These are phyloP conservation scores for Aegilops longissima DNA, from an alignment of 176 grass and related monocot genomes.

Conservation along the genomic window DNA sequence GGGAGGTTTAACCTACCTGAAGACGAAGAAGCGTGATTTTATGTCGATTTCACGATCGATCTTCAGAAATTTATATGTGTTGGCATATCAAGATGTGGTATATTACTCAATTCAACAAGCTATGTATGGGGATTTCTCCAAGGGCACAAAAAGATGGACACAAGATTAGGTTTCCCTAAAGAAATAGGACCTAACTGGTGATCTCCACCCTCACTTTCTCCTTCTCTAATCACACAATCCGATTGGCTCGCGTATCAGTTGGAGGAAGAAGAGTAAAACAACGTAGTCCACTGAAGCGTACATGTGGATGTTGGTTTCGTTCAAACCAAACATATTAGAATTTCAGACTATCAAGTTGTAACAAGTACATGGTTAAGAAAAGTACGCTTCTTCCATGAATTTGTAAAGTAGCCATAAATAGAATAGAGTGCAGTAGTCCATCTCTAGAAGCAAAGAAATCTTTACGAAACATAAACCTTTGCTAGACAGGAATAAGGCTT, in stretches of 20 bases:
- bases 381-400: neutral
- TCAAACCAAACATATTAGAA: neutral
- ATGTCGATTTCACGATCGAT: too few relatives aligned
- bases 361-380: neutral
- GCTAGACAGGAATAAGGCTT: neutral
- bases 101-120: too few relatives aligned
- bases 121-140: too few relatives aligned
- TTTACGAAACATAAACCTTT: neutral
- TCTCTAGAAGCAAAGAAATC: neutral
- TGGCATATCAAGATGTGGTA: too few relatives aligned
- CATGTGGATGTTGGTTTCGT: neutral
- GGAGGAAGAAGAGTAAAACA: neutral
- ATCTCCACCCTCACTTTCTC: neutral
- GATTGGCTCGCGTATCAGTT: neutral
- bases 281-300: neutral
- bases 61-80: too few relatives aligned
- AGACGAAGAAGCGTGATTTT: too few relatives aligned
- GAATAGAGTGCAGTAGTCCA: neutral
- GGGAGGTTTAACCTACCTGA: too few relatives aligned
- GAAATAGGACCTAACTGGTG: too few relatives aligned
- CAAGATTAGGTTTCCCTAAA: too few relatives aligned
- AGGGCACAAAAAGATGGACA: too few relatives aligned
- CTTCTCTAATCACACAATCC: neutral
- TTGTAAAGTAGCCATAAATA: neutral
- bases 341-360: neutral